Base-by-base conservation (phyloP, 2,329 filamentous ascomycete genomes). In the Dichotomopilus funicola region DNA sequence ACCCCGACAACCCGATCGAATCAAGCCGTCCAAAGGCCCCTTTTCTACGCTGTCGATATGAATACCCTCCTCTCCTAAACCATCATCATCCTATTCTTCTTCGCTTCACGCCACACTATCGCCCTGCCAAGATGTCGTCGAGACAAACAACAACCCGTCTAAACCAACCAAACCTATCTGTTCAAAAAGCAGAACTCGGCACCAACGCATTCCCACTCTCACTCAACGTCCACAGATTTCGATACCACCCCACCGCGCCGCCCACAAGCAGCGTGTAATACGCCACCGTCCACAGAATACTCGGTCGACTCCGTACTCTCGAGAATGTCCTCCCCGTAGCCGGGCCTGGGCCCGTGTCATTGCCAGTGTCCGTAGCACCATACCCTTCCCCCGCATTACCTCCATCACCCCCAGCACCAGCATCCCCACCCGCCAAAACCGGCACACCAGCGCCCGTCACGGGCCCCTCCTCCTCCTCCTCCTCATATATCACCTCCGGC, bases 261-360 rank as follows among this genome's bases (percentile, higher is more conserved):
- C 71, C 76, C 1, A 94, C 73, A 1, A 97, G 77, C 45, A 96
- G 70, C 2, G 80, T 55, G 68, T 97, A 97, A 69, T 97, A 97
- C 1, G 80, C 75, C 3, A 87, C 70, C 0, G 88, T 92, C 88
- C 88, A 95, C 34, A 56, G 27, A 6, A 60, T 33, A 42, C 68
- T 62, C 48, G 54, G 10, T 46, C 49, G 54, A 27, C 19, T 27
- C 19, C 19, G 19, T 27, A 27, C 19, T 27, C 19, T 27, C 19
- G 19, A 27, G 11, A 13, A 12, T 6, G 6, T 42, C 3, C 11
- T 40, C 12, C 53, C 35, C 19, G 27, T 1, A 27, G 2, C 19
- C 19, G 19, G 19, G 19, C 19, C 40, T 8, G 3, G n/a, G n/a
- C n/a, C n/a, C n/a, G n/a, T n/a, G n/a, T n/a, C n/a, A n/a, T n/a